Conservation (phyloP, 2,329 filamentous ascomycete genomes). For the Calonectria montana region DNA sequence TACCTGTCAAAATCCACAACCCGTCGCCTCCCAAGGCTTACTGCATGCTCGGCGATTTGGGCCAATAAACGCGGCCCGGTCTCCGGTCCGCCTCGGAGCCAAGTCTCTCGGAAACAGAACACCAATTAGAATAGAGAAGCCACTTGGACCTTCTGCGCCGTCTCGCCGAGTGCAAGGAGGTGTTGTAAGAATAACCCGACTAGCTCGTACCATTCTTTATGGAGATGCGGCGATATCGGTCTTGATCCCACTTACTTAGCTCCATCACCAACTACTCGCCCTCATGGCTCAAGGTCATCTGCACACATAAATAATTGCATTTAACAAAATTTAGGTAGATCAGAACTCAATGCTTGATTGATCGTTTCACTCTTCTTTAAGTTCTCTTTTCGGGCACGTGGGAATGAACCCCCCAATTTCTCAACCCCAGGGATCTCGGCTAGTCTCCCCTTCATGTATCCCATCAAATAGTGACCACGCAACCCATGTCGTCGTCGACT, state of each 20-base stretch:
- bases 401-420: constrained; percentile 6
- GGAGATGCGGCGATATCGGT: neutral
- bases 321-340: neutral
- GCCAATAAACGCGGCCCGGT: neutral
- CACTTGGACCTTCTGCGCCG: neutral
- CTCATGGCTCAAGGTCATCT: too few species aligned
- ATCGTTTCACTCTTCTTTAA: constrained; percentile 13
- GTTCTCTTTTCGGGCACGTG: neutral
- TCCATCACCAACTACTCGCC: neutral
- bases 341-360: neutral
- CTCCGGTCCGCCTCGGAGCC: neutral
- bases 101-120: neutral
- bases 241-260: neutral
- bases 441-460: constrained; percentile 37
- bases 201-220: too few species aligned
- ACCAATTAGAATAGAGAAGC: neutral
- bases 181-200: too few species aligned
- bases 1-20: neutral
- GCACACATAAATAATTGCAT: neutral
- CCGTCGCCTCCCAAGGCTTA: neutral
- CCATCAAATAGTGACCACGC: constrained; percentile 34
- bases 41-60: neutral
- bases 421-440: constrained; percentile 7
- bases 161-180: too few species aligned
- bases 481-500: constrained; percentile 35